Conservation (phyloP, 371 early-diverging fungal species). For the Syncephalis plumigaleata region DNA sequence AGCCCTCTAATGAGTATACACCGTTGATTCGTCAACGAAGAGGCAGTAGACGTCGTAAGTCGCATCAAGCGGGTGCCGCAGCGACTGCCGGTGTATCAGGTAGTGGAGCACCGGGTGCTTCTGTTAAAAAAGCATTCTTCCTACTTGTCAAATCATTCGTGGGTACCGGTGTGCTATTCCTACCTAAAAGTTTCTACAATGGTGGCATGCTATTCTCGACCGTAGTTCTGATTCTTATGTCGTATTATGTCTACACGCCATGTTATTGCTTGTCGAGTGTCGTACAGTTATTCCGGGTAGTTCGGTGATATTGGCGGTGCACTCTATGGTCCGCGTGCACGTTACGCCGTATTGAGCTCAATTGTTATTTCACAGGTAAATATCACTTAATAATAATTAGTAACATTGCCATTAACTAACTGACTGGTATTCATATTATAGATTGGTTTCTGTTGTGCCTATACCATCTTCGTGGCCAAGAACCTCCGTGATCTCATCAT, state of each 20-base stretch:
- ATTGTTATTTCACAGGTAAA: conserved; percentile 66
- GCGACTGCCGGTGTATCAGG: too few species aligned
- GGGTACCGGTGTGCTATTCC: conserved; percentile 74
- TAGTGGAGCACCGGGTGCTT: conserved; percentile 11
- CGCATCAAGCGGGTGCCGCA: conserved; percentile 31
- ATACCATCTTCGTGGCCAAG: conserved; percentile 74
- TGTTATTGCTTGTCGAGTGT: conserved; percentile 39
- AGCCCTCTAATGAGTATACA: not conserved
- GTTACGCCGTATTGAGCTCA: conserved; percentile 48
- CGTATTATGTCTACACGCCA: conserved; percentile 36
- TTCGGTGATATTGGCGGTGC: conserved; percentile 53
- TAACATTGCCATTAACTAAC: not conserved
- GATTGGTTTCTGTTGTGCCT: conserved; percentile 74
- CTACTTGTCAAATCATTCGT: conserved; percentile 74
- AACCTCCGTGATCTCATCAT: conserved; percentile 51
- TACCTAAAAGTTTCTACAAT: conserved; percentile 52
- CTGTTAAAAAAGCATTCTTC: conserved; percentile 67
- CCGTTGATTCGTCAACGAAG: conserved; percentile 13
- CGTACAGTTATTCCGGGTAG: conserved; percentile 34
- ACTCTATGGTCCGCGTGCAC: conserved; percentile 52
- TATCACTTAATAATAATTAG: not conserved
- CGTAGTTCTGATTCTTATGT: conserved; percentile 27
- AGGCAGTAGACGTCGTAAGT: conserved; percentile 26
- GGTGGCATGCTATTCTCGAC: conserved; percentile 46
- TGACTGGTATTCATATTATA: conserved; percentile 5